Evolutionary conservation across 306 rosid species (phyloP).

Genomic region (Mimosa bimucronata): DNA sequence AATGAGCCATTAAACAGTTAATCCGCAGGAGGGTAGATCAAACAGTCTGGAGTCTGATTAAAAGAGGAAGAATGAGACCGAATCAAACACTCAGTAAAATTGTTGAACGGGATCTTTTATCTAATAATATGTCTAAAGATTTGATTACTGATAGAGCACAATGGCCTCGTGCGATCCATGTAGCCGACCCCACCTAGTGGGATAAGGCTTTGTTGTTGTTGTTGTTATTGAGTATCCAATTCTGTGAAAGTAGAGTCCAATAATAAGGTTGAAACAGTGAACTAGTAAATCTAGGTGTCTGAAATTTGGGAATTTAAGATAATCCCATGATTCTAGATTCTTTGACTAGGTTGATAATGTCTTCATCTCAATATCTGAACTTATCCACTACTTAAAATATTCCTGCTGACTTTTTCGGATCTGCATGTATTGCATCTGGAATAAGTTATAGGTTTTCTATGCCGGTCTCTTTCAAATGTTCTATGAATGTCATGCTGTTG

Average conservation of each 20-base stretch:
- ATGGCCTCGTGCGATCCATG: too few relatives aligned
- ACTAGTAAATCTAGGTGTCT: neutral
- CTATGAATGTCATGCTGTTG: slow-evolving; percentile 1
- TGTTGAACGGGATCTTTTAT: too few relatives aligned
- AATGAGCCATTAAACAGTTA: neutral
- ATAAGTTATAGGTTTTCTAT: neutral
- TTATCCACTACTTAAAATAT: neutral
- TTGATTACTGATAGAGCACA: too few relatives aligned
- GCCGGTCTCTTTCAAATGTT: neutral
- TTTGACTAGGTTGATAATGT: slow-evolving; percentile 26
- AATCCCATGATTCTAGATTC: neutral
- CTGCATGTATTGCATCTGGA: slow-evolving; percentile 1
- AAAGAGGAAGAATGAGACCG: too few relatives aligned
- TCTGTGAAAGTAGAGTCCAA: neutral
- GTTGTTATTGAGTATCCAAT: neutral
- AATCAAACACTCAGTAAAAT: too few relatives aligned
- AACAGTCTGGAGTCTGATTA: too few relatives aligned
- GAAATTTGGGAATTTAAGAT: neutral
- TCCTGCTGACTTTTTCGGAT: neutral
- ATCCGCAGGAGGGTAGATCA: neutral
- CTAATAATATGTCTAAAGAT: too few relatives aligned
- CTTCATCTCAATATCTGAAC: slow-evolving; percentile 1
- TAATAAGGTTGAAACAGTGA: neutral
- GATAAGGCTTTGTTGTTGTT: too few relatives aligned
- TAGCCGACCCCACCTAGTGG: too few relatives aligned